Evolutionary conservation across 2,329 filamentous ascomycete species (phyloP), one percentile per base, ranked within the genome.

Genomic region (Fusarium camptoceras): DNA sequence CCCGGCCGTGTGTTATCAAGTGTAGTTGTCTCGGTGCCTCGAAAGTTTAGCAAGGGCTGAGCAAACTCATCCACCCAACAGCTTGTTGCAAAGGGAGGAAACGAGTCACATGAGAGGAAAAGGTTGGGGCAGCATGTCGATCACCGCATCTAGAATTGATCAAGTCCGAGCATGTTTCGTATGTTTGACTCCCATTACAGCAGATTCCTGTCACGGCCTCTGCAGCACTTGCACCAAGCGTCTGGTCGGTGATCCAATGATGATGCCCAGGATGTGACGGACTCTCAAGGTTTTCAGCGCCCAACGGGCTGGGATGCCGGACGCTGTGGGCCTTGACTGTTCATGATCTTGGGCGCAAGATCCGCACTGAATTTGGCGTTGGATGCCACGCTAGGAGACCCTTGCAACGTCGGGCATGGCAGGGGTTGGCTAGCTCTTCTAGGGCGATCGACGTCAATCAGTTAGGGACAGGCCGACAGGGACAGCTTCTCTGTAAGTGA

Each of bases 251-350:
- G 55, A 37, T 31, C 55, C 46, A 55, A 42, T 39, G 48, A 63
- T 50, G 56, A 18, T 39, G 34, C 50, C 44, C 57, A 44, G 55
- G 61, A 63, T 49, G 57, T 70, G 50, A 68, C 58, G 56, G 56
- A 58, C 48, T 69, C 46, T 46, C 44, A 39, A 72, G 49, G 51
- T 30, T 47, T 57, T 53, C 55, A 42, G 47, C 50, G 50, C 58
- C 73, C 66, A 75, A 75, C 68, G 64, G 72, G 72, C 73, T 75
- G 66, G 58, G 66, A 72, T 71, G 41, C 66, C 66, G 68, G 72
- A 48, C 54, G 27, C 24, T 22, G 55, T 62, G 64, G 59, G 34
- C 42, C 55, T 61, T 64, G 59, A 58, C 53, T 37, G 47, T 22
- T 46, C 30, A 14, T 60, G 55, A 54, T 50, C 53, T 39, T 59